Evolutionary conservation across 768 basidiomycete species (phyloP), one percentile per base, ranked within the genome.

Genomic region (Mycena indigotica): DNA sequence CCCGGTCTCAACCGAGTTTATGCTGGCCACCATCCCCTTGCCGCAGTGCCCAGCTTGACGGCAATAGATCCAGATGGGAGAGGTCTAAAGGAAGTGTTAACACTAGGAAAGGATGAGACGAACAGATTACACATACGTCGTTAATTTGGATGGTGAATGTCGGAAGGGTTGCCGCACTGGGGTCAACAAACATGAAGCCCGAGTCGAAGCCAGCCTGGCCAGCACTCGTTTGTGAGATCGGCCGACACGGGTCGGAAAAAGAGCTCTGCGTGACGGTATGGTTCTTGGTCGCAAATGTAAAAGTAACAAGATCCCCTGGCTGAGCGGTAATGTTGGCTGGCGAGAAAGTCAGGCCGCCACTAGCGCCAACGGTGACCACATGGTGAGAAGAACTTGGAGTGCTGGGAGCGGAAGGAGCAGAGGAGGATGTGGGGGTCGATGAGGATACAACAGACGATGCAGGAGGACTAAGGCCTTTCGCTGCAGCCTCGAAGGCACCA

Each of bases 11-110:
- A 76, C 71, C 13, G 85, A 77, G 67, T 85, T 88, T 58, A 74
- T 74, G 23, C 81, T 68, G 70, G 85, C 85, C 50, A 85, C 83
- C 85, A 86, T 86, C 48, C 84, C 84, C 41, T 71, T 66, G 0
- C 76, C 77, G 65, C 85, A 86, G 67, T 87, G 85, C 40, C 63
- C 69, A 2, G 58, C 49, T 63, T 84, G 83, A 2, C 71, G 70
- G 66, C 84, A 85, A 71, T 78, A 84, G 2, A 70, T 79, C 84
- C 82, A 85, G 62, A 85, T 75, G 2, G 83, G 84, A 16, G 70
- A 66, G 15, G 80, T 81, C 81, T 83, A 53, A 5, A 53, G 16
- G 46, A 58, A 32, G 35, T 39, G 54, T 52, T 19, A 56, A 32
- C 41, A 16, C 50, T 29, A 10, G 53, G 40, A 50, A 8, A 17